Evolutionary conservation across 495 filamentous ascomycete genomes (phyloP), one percentile per base, ranked within the genome.

Genomic region (Penicillium canariense): DNA sequence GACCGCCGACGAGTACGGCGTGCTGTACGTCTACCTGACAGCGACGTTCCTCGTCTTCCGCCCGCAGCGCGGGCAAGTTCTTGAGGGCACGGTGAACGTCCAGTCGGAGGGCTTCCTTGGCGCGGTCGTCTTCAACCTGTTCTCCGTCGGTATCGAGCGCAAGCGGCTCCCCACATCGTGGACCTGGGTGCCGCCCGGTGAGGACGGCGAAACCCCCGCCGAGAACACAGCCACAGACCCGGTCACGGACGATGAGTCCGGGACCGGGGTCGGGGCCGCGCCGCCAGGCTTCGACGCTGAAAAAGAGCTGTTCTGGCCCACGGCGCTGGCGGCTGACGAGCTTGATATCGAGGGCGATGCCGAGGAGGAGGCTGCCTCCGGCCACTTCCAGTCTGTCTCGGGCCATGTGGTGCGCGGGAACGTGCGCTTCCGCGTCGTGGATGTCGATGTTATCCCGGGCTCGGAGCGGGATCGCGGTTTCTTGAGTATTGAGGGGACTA

Each of bases 101-200:
- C 84, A 88, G 62, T 87, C 83, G n/a, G 82, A 87, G 52, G 82
- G 83, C 8, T 85, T 90, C 62, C 62, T 93, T 1, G 86, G 86
- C 20, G 70, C 90, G 3, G 75, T 90, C 3, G 86, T 84, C 12
- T 83, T 84, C 60, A 93, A 93, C 67, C 71, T 88, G 15, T 90
- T 91, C 77, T 87, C 84, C 55, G 87, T 87, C 1, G 84, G 80
- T 35, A 84, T 93, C 45, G 82, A 86, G 55, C 72, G 79, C 56
- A 81, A 81, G 59, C 76, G 82, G 52, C 72, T 93, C 17, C 89
- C 88, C 7, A 66, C 71, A 44, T 74, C 74, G 31, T 93, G 88
- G 88, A 79, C 74, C 56, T 91, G 85, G 83, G 65, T 77, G 54
- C 68, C 68, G 26, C 69, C 73, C 26, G 67, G 77, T 28, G 69